phyloP scores from a whole-genome alignment of 257 asterid species.

The Solanum habrochaites region DNA sequence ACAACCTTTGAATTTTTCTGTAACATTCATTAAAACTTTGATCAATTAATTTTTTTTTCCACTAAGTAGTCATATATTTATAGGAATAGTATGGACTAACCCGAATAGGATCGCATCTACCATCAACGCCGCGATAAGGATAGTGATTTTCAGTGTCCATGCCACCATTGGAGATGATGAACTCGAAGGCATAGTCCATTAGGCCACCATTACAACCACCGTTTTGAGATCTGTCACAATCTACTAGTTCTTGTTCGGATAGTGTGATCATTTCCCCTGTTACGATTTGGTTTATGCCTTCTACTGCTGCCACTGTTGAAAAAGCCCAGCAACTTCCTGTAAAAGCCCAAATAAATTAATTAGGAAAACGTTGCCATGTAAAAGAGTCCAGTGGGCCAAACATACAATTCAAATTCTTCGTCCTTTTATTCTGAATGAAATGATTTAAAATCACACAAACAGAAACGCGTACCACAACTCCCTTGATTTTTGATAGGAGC shows the following conservation, averaged over 20 bases:
- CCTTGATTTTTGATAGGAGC: slow-evolving; percentile 63
- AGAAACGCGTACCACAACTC: slow-evolving; percentile 31
- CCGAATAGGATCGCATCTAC: slow-evolving; percentile 45
- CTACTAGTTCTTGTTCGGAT: slow-evolving; percentile 71
- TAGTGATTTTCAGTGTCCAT: slow-evolving; percentile 68
- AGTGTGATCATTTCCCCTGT: slow-evolving; percentile 50
- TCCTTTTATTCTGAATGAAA: too few species aligned
- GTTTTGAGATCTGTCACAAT: slow-evolving; percentile 46
- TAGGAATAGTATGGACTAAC: background rate
- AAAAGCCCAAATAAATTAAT: background rate
- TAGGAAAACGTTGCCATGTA: background rate
- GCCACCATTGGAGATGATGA: slow-evolving; percentile 64
- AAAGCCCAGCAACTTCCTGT: slow-evolving; percentile 88
- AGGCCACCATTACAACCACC: slow-evolving; percentile 74
- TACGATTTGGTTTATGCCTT: slow-evolving; percentile 42
- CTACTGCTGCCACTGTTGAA: slow-evolving; percentile 65
- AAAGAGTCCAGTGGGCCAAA: background rate
- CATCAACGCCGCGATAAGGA: slow-evolving; percentile 56
- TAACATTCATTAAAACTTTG: background rate
- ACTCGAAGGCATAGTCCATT: slow-evolving; percentile 69
- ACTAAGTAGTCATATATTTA: background rate
- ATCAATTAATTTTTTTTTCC: background rate
- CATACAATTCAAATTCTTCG: too few species aligned
- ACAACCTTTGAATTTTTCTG: slow-evolving; percentile 71
- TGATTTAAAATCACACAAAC: too few species aligned